Evolutionary conservation across 169 alveolate species (phyloP), one percentile per base, ranked within the genome.

Genomic region (Cryptosporidium parvum): DNA sequence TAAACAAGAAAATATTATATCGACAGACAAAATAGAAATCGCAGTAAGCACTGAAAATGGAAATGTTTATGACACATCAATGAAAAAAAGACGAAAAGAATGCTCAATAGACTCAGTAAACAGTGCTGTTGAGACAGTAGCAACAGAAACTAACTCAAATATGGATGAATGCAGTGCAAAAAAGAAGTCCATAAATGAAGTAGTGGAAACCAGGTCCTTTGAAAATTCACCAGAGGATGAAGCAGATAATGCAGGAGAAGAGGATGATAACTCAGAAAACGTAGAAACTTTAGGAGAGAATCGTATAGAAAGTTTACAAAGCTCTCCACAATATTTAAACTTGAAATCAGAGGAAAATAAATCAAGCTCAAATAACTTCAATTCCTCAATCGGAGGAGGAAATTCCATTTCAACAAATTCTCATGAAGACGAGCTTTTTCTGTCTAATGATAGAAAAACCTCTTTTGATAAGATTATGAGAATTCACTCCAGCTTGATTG

Each of bases 101-200:
- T 37, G 75, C 33, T 80, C 89, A 12, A 59, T 80, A 37, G 89
- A 80, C 56, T 80, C 89, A 16, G 68, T 65, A 8, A 62, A 45
- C 56, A 80, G 89, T 37, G 33, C 39, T 12, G 89, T 42, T 26
- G 75, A 59, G 52, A 62, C 89, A 1, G 67, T 80, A 18, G 80
- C 89, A 2, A 80, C 89, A 26, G 89, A 80, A n/a, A 80, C 86
- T n/a, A 73, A 73, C 35, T 73, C 86, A 4, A 73, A 53, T 18
- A 42, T 52, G 52, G 86, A 73, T 35, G 86, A 73, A 35, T 44
- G 65, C n/a, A 56, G 59, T 56, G 33, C 68, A 21, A 70, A 10
- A 56, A 73, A 73, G 70, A 58, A 73, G 21, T 53, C 72, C 31
- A 73, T 23, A 73, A 59, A 0, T 73, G 86, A 52, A 16, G 56